Evolutionary conservation across 139 green algal species (phyloP), one percentile per base, ranked within the genome.

Genomic region (Chlorella sp.): DNA sequence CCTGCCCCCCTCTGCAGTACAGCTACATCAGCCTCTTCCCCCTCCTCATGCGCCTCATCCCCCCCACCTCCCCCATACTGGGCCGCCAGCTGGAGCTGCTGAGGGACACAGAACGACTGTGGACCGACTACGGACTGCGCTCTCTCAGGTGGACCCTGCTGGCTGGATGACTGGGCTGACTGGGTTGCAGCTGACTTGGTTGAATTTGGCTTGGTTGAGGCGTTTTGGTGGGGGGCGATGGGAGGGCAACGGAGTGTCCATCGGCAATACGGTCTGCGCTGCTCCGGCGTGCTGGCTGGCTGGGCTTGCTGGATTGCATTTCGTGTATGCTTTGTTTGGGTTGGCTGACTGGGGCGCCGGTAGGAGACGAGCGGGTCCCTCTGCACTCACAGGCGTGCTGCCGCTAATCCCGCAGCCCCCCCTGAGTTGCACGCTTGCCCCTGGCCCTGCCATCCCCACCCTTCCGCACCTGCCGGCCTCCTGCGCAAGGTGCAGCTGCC

Each of bases 11-110:
- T 28, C 21, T 18, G 3, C 37, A 89, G 86, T 89, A 85, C 37
- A n/a, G 92, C 85, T 99, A 99, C 92, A 94, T 98, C 36, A 96
- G 91, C 40, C 94, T 99, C 48, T 99, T 99, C 93, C 97, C 97
- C 3, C 92, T 99, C 48, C 90, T 98, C 68, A 96, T 98, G 95
- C 79, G 91, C 21, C 92, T 99, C 75, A 92, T 99, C 39, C 93
- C 94, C 0, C n/a, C 94, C 4, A 91, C 94, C 42, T 95, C 92
- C 3, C 77, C 88, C 0, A 80, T 93, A 21, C 90, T 98, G 53
- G 91, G 82, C 9, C 71, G 85, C 32, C 92, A 96, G 91, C 88
- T 99, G 78, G 73, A 88, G 36, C 81, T 95, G 78, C 89, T 99
- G 75, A 36, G 77, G 5, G 90, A 96, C 71, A 86, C 92, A 22